phyloP scores from a whole-genome alignment of 306 rosid species.

The Fagus sylvatica region DNA sequence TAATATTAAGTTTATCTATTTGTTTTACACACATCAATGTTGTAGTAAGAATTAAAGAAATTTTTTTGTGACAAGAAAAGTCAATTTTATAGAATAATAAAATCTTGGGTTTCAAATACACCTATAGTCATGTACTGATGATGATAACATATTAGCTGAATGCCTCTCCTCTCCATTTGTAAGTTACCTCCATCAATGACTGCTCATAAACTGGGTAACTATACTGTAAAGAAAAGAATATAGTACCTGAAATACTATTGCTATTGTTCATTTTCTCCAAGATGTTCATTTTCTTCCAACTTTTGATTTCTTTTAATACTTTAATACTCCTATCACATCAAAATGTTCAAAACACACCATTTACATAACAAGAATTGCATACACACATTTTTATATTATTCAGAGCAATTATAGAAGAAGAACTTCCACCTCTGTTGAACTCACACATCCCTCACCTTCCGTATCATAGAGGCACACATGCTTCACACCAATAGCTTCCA shows the following conservation, averaged over 20 bases:
- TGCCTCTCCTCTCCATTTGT: background rate
- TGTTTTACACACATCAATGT: background rate
- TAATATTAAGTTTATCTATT: background rate
- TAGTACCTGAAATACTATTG: conserved; percentile 49
- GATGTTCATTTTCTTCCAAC: conserved; percentile 55
- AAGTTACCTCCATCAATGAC: background rate
- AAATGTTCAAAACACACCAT: conserved; percentile 15
- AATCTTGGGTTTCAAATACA: background rate
- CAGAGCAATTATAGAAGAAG: no score
- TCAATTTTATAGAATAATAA: background rate
- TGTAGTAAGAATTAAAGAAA: background rate
- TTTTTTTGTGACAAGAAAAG: background rate
- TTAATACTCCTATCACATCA: conserved; percentile 66
- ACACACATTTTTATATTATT: no score
- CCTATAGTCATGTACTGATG: background rate
- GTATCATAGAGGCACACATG: no score
- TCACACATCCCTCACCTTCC: no score
- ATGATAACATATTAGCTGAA: background rate
- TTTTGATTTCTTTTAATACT: conserved; percentile 64
- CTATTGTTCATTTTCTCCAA: conserved; percentile 50
- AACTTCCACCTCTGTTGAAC: no score
- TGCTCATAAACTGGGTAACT: background rate
- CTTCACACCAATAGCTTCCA: background rate
- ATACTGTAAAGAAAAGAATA: background rate
- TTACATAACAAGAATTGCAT: background rate